Base-by-base conservation (phyloP, 352 stramenopile genomes). In the Globisporangium paddicum region DNA sequence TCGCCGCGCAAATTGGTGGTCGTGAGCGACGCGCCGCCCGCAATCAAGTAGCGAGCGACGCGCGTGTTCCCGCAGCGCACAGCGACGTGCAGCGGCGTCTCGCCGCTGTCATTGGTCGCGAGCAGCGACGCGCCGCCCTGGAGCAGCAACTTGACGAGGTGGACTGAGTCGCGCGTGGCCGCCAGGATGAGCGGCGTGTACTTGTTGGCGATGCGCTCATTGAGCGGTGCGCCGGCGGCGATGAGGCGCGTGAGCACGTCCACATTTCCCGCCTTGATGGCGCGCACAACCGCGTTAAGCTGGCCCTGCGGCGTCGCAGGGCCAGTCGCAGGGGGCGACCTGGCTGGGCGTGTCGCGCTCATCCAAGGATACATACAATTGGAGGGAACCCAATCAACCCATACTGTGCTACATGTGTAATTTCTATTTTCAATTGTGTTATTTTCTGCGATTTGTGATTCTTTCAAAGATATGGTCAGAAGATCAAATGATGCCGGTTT, bases 161-260 rank as follows among this genome's bases (percentile, higher is more conserved):
- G 86, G 14, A 90, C 60, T 61, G 96, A 78, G 26, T 90, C 89
- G 52, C 85, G 83, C 58, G 89, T 69, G 1, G 82, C 82, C 4
- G 89, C 89, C 9, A 97, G 74, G 67, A 96, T 83, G 16, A 97
- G 71, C 21, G 82, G 83, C 18, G 88, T 97, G 35, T 30, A 21
- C 28, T 83, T 89, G 62, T 97, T 41, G 7, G 42, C 19, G n/a
- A 41, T 51, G n/a, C 38, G 34, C 18, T 46, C 55, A 18, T 61
- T 61, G 14, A 61, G 45, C 23, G 55, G 25, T 6, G 47, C 45
- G 23, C 41, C 35, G 28, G 49, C 62, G 13, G 66, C 64, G 19
- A 71, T 60, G 32, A 61, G 19, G 5, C 23, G 32, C 8, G 41
- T 42, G 55, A 61, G 26, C 14, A 16, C 42, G 13, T 44, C 26